Base-by-base conservation (phyloP, 2,329 filamentous ascomycete genomes). In the Claviceps lovelessii region DNA sequence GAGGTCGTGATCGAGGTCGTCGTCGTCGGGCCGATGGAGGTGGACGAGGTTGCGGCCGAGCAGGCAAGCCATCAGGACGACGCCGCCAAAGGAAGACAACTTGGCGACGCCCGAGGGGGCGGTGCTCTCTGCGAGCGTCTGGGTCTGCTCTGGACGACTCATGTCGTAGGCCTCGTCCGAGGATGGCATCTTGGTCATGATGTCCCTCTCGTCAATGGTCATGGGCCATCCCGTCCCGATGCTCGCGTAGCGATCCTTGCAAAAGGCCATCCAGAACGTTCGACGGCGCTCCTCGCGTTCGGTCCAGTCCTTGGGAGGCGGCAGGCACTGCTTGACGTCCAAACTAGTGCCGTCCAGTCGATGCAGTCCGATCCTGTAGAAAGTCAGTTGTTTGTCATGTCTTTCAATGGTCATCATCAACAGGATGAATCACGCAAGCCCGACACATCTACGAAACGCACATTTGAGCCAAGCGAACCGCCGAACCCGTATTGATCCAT, bases 201-300 rank as follows among this genome's bases (percentile, higher is more conserved):
- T 88, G 73, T 98, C 93, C 65, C 79, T 81, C 70, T 98, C 93
- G 60, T 97, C 91, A 54, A 97, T 81, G 0, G 80, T 83, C 87
- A 97, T 91, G 0, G 93, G 93, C 93, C 93, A 97, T 7, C 93
- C 93, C 2, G 93, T 97, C 39, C 93, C 93, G 55, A 96, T 93
- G 63, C 90, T 96, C 6, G 90, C 88, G 70, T 95, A 97, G 53
- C 93, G 82, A 65, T 97, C 93, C 58, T 90, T 75, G 61, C 85
- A 89, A 64, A 95, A 97, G 4, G 86, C 81, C 82, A 93, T 85
- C 93, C 93, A 98, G 61, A 97, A 97, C 0, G 90, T 95, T 59
- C 93, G 79, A 53, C 93, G 79, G 60, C 93, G 78, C 67, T 98
- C 93, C 71, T 97, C 93, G 55, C 82, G 79, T 67, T 97, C 93